phyloP scores from a whole-genome alignment of 208 protist species.

The Wallacemonas sp. region DNA sequence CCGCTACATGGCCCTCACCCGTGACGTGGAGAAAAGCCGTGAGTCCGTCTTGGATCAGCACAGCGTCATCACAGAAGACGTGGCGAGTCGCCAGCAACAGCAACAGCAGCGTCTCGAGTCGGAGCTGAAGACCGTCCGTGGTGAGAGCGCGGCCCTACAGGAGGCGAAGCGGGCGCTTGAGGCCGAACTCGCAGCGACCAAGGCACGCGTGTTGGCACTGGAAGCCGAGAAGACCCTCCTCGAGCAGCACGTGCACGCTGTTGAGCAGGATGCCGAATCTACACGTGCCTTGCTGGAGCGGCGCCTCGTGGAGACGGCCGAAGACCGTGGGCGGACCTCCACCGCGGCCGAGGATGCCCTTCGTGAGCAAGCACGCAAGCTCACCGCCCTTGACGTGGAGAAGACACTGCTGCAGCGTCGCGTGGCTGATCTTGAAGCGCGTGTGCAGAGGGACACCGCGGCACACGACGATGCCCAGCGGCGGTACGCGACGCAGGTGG shows the following conservation, averaged over 20 bases:
- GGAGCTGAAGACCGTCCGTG: slow-evolving; percentile 21
- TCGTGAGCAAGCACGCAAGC: slow-evolving; percentile 45
- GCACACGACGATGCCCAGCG: slow-evolving; percentile 50
- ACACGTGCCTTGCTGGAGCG: slow-evolving; percentile 13
- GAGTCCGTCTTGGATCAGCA: slow-evolving; percentile 36
- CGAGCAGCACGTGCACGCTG: neutral
- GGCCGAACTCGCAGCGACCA: slow-evolving; percentile 14
- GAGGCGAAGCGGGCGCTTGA: slow-evolving; percentile 29
- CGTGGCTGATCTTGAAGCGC: slow-evolving; percentile 58
- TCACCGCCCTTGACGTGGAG: slow-evolving; percentile 53
- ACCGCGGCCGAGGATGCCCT: slow-evolving; percentile 50
- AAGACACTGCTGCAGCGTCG: slow-evolving; percentile 54
- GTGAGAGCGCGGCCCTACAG: slow-evolving; percentile 10
- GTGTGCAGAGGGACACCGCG: slow-evolving; percentile 42
- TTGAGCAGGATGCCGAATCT: neutral
- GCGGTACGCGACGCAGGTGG: slow-evolving; percentile 42
- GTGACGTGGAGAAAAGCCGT: slow-evolving; percentile 31
- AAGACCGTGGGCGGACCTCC: slow-evolving; percentile 42
- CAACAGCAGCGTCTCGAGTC: slow-evolving; percentile 25
- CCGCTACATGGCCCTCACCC: slow-evolving; percentile 44
- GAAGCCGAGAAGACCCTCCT: slow-evolving; percentile 10
- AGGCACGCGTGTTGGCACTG: neutral
- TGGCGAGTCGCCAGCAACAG: slow-evolving; percentile 15
- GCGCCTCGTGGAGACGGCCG: slow-evolving; percentile 28
- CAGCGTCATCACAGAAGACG: slow-evolving; percentile 15